Base-by-base conservation (phyloP, 2,329 filamentous ascomycete genomes). In the Phialophora expanda region DNA sequence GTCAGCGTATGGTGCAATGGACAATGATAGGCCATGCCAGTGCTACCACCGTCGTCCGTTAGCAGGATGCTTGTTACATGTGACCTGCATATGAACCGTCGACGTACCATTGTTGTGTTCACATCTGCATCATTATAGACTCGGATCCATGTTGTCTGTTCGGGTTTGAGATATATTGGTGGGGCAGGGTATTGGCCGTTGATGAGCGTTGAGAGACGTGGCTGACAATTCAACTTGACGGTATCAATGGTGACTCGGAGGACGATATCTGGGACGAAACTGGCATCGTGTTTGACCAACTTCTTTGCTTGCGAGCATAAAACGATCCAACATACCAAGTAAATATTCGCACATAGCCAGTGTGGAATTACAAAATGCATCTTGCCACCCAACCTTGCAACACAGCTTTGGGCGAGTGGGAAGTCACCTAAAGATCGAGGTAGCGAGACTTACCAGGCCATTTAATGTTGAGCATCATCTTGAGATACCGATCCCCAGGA, bases 11-110 rank as follows among this genome's bases (percentile, higher is more conserved):
- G 86, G 86, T 0, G 86, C 84, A 34, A 83, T 80, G 34, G 83
- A 78, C 73, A 86, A 84, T 17, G 82, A 83, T 8, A 90, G 79
- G 12, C 88, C 88, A 75, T 90, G 88, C 88, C 88, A 90, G 73
- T 90, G 88, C 84, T 89, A 59, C 48, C 8, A n/a, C 55, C 24
- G 34, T 41, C 3, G 28, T 3, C 38, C 7, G n/a, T 61, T 30
- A 61, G 58, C 48, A 53, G 38, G 17, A 30, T 24, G 28, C 48
- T 17, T 30, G 14, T 26, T 4, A 24, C 8, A 48, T 2, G 9
- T 12, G 7, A 22, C 24, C 34, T 20, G 8, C 17, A 9, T n/a
- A 30, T 24, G 17, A n/a, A 3, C 12, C 3, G 7, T 12, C 4
- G 22, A 72, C 75, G 68, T 75, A 85, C 84, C 74, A 87, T 84